These are phyloP conservation scores for Phaeosphaeria sp. DNA, from an alignment of 2,329 filamentous ascomycete genomes.

Conservation along the genomic window DNA sequence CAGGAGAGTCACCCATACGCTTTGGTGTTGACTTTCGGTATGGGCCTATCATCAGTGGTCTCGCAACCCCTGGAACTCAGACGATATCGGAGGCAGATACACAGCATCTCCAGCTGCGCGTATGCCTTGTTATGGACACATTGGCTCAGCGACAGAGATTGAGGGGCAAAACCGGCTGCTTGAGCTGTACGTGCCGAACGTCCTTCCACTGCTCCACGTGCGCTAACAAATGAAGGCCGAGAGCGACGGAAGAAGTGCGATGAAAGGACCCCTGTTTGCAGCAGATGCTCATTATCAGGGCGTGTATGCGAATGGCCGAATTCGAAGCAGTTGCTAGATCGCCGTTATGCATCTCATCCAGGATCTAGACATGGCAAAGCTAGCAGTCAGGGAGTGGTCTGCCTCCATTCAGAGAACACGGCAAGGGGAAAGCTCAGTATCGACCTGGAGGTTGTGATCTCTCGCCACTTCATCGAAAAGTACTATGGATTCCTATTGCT, in stretches of 20 bases:
- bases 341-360: constrained; percentile 16
- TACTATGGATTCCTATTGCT: constrained; percentile 29
- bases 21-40: not conserved
- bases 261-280: constrained; percentile 14
- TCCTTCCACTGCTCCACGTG: constrained; percentile 49
- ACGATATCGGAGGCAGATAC: not conserved
- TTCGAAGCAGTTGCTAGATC: constrained; percentile 15
- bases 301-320: constrained; percentile 17
- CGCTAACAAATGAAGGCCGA: constrained; percentile 42
- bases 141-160: constrained; percentile 7
- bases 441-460: constrained; percentile 14
- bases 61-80: not conserved
- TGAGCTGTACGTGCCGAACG: constrained; percentile 4
- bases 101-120: not conserved
- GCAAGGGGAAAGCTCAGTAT: constrained; percentile 2
- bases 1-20: not conserved
- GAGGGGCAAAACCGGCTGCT: constrained; percentile 11
- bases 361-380: constrained; percentile 8
- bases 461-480: constrained; percentile 19
- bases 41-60: not conserved
- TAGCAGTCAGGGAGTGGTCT: not conserved
- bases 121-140: not conserved
- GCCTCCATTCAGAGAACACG: constrained; percentile 7
- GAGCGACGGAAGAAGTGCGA: constrained; percentile 20
- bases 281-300: constrained; percentile 13